These are phyloP conservation scores for Murraya paniculata DNA, from an alignment of 345 rosid species.

Conservation along the genomic window DNA sequence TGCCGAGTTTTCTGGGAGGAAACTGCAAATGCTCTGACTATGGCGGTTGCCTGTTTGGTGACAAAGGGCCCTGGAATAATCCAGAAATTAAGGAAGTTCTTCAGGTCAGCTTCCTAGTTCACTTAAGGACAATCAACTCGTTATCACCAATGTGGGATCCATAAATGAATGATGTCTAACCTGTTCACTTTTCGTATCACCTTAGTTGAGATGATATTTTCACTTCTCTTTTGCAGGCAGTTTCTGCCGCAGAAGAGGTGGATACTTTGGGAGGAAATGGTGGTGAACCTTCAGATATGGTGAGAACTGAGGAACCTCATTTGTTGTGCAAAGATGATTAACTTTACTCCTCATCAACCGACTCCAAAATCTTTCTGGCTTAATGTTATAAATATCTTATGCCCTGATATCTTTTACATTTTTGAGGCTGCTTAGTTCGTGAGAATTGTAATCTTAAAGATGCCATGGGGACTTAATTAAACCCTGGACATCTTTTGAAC, in stretches of 20 bases:
- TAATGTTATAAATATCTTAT: neutral
- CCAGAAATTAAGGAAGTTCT: slow-evolving; percentile 49
- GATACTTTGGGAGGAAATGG: slow-evolving; percentile 17
- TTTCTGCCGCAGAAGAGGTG: slow-evolving; percentile 30
- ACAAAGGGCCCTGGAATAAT: slow-evolving; percentile 66
- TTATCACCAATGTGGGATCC: neutral
- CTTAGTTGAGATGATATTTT: neutral
- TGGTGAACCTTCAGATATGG: slow-evolving; percentile 20
- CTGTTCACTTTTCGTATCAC: neutral
- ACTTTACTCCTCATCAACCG: neutral
- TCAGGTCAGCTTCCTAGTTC: slow-evolving; percentile 37
- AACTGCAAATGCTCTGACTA: slow-evolving; percentile 55
- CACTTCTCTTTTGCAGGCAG: slow-evolving; percentile 26
- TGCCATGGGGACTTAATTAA: neutral
- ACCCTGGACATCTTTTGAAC: neutral
- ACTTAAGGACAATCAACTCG: neutral
- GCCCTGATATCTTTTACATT: neutral
- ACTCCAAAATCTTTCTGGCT: neutral
- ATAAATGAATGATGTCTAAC: neutral
- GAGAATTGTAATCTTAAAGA: neutral
- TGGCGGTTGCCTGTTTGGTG: slow-evolving; percentile 60
- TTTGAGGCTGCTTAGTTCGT: neutral
- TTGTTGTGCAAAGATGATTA: neutral
- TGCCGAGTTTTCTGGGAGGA: slow-evolving; percentile 64
- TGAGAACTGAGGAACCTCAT: slow-evolving; percentile 25